Base-by-base conservation (phyloP, 768 basidiomycete species). In the Rhodotorula paludigena region DNA sequence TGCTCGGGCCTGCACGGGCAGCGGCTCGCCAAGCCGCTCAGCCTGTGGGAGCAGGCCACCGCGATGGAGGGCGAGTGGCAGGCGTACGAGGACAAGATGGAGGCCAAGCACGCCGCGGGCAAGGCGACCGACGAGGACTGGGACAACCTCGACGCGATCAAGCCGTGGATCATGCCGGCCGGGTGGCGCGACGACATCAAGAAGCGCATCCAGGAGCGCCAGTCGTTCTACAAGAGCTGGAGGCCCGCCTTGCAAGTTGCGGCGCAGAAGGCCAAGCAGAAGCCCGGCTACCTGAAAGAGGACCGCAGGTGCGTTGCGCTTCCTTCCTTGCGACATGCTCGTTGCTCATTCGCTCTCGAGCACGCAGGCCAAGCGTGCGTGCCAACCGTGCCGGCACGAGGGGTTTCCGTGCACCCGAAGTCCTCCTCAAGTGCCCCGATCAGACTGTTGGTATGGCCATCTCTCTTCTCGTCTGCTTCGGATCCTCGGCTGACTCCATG, bases 321-420 rank as follows among this genome's bases (percentile, higher is more conserved):
- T 35, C n/a, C 57, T 39, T 11, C 9, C n/a, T 58, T 11, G 25
- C 28, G 33, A 23, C 20, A 54, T 64, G 33, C 21, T 35, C 30
- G 41, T 57, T 44, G 49, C 38, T 47, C 15, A 35, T 20, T 41
- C 36, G 7, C 51, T 42, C 20, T 42, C 41, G 12, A 42, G 20
- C 41, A 42, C 41, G 15, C 63, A 89, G 89, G 72, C 89, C 90
- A 2, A 81, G 82, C 45, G 88, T 90, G 59, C 93, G 93, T 78
- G 92, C 96, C 5, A 98, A 97, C 76, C 85, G 96, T 55, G 96
- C 96, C 2, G 96, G 96, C 7, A 99, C 96, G 20, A 81, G 96
- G 74, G 96, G 96, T 0, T 99, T 99, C 77, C 85, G 96, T 64
- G 92, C 96, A 2, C 96, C 96, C 0, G 96, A 99, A 75, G 94